These are phyloP conservation scores for barley (Hordeum vulgare) DNA, from an alignment of 176 grass and related monocot genomes.

Conservation along the genomic window DNA sequence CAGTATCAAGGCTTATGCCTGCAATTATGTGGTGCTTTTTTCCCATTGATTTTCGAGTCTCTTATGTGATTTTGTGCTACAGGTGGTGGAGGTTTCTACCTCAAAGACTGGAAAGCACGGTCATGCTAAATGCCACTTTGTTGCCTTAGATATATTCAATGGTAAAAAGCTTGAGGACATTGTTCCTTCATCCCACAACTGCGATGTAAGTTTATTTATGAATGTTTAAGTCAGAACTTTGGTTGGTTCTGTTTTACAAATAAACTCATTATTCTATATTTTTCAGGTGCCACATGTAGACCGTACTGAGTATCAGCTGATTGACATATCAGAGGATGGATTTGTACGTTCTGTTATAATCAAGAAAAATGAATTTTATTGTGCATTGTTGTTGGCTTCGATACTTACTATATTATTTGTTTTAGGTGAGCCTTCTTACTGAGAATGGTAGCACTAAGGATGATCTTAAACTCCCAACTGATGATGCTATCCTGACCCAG, in stretches of 20 bases:
- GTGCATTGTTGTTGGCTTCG: not conserved
- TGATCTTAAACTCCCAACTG: conserved; percentile 91
- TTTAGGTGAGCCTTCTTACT: conserved; percentile 86
- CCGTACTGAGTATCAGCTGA: conserved; percentile 90
- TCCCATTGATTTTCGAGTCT: not conserved
- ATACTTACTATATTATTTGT: conserved; percentile 14
- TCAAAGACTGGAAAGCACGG: conserved; percentile 98
- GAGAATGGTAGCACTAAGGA: conserved; percentile 77
- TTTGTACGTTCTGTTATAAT: conserved; percentile 50
- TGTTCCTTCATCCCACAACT: conserved; percentile 93
- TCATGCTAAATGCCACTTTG: conserved; percentile 94
- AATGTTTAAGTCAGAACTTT: conserved; percentile 15
- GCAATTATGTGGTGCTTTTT: not conserved
- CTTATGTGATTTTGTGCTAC: not conserved
- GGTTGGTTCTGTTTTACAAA: not conserved
- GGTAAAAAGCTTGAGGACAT: conserved; percentile 97
- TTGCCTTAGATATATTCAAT: conserved; percentile 91
- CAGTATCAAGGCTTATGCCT: not conserved
- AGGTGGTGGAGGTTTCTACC: conserved; percentile 97
- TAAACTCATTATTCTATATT: not conserved
- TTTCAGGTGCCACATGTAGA: conserved; percentile 79
- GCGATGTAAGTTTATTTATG: conserved; percentile 57
- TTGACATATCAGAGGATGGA: conserved; percentile 99
- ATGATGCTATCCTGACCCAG: conserved; percentile 57
- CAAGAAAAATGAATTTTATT: not conserved